These are phyloP conservation scores for Citrullus colocynthis DNA, from an alignment of 306 rosid species.

Conservation along the genomic window DNA sequence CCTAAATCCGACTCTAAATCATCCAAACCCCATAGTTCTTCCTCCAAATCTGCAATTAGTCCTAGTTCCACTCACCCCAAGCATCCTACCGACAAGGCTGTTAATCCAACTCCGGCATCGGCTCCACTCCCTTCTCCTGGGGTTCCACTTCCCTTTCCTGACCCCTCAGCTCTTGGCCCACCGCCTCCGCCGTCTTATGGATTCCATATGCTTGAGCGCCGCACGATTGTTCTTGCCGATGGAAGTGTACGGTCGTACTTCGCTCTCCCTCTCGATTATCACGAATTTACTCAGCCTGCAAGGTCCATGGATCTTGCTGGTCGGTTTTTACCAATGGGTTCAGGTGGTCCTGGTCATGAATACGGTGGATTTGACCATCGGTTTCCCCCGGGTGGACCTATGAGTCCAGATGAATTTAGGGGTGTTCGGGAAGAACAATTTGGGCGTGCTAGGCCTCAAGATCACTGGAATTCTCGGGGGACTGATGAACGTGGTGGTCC, in stretches of 20 bases:
- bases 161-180: conserved; percentile 44
- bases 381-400: conserved; percentile 25
- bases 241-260: conserved; percentile 85
- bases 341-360: conserved; percentile 16
- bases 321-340: conserved; percentile 23
- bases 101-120: conserved; percentile 8
- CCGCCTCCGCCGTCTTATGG: conserved; percentile 86
- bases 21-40: conserved; percentile 23
- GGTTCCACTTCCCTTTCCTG: conserved; percentile 31
- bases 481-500: conserved; percentile 35
- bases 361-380: conserved; percentile 27
- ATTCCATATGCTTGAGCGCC: conserved; percentile 97
- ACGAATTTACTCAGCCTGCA: conserved; percentile 30
- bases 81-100: conserved; percentile 15
- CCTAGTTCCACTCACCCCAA: conserved; percentile 28
- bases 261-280: conserved; percentile 84
- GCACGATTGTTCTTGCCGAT: conserved; percentile 76
- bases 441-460: conserved; percentile 26
- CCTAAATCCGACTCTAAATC: conserved; percentile 24
- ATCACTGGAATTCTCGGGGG: conserved; percentile 50
- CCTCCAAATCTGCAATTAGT: conserved; percentile 24
- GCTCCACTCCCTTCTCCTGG: conserved; percentile 21
- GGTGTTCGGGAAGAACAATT: conserved; percentile 13
- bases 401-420: conserved; percentile 21
- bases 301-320: conserved; percentile 20